A percentile compares a stretch with the other conserved stretches of the same genome.
Conservation (phyloP, 2,329 filamentous ascomycete genomes). For the Fusarium annulatum region DNA sequence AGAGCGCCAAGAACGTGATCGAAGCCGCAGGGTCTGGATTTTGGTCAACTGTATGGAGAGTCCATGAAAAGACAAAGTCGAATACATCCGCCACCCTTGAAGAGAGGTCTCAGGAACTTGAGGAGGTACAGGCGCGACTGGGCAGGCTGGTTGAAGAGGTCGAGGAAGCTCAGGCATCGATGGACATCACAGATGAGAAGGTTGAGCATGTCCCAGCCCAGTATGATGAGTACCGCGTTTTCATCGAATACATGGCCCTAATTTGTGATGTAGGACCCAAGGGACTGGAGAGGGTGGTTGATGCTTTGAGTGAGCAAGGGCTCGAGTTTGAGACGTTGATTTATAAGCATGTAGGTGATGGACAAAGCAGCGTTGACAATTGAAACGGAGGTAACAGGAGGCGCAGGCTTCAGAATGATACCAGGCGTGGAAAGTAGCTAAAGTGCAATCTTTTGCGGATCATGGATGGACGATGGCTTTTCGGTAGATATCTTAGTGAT, state of each 20-base stretch:
- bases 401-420: not conserved
- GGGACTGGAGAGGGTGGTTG: not conserved
- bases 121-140: not conserved
- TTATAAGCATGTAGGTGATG: not conserved
- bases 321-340: not conserved
- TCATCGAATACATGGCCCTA: not conserved
- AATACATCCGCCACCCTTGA: not conserved
- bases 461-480: not conserved
- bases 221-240: not conserved
- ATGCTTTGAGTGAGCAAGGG: not conserved
- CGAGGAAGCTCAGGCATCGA: not conserved
- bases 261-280: not conserved
- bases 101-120: not conserved
- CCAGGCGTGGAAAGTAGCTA: not conserved
- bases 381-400: not conserved
- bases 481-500: rapidly evolving
- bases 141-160: not conserved
- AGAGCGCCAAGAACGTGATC: not conserved
- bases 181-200: not conserved
- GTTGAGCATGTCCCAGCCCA: rapidly evolving
- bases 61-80: not conserved
- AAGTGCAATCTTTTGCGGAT: not conserved
- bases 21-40: not conserved
- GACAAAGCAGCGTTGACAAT: not conserved
- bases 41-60: not conserved